These are phyloP conservation scores for Candida methanosorbosa DNA, from an alignment of 805 yeast genomes.

Conservation along the genomic window DNA sequence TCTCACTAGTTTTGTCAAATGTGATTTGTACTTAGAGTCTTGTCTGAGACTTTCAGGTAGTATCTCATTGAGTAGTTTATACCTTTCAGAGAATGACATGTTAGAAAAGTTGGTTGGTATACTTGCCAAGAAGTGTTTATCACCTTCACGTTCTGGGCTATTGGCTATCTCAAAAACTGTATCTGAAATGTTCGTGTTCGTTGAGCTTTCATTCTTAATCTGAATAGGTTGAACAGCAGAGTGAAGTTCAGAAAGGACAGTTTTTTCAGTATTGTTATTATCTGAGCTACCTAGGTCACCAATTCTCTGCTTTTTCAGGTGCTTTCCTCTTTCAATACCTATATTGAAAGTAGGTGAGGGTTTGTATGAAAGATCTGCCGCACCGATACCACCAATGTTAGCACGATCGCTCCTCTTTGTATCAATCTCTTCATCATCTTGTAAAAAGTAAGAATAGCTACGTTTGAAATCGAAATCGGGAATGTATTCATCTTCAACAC, in stretches of 20 bases:
- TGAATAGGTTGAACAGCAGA: conserved; percentile 22
- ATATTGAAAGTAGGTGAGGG: too few species aligned
- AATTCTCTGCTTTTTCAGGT: too few species aligned
- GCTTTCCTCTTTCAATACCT: too few species aligned
- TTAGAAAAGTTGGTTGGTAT: conserved; percentile 41
- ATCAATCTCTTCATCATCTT: too few species aligned
- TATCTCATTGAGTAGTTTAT: conserved; percentile 21
- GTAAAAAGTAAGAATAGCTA: too few species aligned
- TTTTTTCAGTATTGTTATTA: not conserved
- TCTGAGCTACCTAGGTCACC: not conserved
- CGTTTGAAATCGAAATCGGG: conserved; percentile 42
- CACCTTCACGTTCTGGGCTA: conserved; percentile 28
- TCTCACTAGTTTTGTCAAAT: conserved; percentile 20
- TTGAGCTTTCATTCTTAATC: conserved; percentile 5
- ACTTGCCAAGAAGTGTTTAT: conserved; percentile 32
- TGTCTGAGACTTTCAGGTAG: conserved; percentile 17
- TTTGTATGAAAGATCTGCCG: too few species aligned
- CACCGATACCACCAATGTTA: too few species aligned
- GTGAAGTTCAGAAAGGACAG: conserved; percentile 8
- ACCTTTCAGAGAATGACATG: conserved; percentile 44
- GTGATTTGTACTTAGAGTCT: conserved; percentile 21
- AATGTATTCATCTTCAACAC: conserved; percentile 69
- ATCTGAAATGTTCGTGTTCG: conserved; percentile 5
- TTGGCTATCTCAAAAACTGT: conserved; percentile 16
- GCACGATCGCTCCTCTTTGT: too few species aligned